Conservation (phyloP, 2,329 filamentous ascomycete species). For the Samsoniella hepiali region DNA sequence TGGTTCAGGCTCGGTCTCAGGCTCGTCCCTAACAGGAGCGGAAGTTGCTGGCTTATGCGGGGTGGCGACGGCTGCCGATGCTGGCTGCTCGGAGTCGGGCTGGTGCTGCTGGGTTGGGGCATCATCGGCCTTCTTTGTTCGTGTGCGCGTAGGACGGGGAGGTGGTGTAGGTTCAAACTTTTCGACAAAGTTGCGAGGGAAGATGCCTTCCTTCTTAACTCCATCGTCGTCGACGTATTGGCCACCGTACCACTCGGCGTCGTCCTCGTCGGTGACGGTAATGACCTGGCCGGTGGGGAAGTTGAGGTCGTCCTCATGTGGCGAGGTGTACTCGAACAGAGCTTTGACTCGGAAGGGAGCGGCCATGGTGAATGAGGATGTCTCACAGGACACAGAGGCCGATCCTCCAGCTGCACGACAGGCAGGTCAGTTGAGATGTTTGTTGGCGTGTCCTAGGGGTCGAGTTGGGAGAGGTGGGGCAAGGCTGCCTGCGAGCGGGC, state of each 20-base stretch:
- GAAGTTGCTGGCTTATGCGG: constrained; percentile 27
- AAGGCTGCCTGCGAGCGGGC: constrained; percentile 12
- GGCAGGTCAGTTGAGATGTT: constrained; percentile 17
- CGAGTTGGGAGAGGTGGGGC: constrained; percentile 14
- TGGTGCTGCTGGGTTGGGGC: constrained; percentile 25
- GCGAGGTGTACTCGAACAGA: constrained; percentile 88
- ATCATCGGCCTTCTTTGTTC: constrained; percentile 55
- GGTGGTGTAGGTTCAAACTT: constrained; percentile 89
- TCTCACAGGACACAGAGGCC: constrained; percentile 14
- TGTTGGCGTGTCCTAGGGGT: constrained; percentile 16
- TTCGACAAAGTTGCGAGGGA: constrained; percentile 96
- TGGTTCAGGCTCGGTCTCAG: constrained; percentile 30
- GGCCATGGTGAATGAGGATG: constrained; percentile 56
- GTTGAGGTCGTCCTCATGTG: constrained; percentile 90
- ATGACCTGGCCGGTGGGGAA: constrained; percentile 86
- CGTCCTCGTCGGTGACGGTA: constrained; percentile 88
- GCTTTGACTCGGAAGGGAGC: constrained; percentile 91
- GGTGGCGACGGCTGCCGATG: constrained; percentile 19
- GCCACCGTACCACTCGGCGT: constrained; percentile 89
- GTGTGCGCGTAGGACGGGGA: constrained; percentile 73
- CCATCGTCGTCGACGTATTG: constrained; percentile 79
- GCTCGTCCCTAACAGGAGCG: constrained; percentile 32
- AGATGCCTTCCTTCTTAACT: constrained; percentile 76
- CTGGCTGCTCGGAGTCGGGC: constrained; percentile 29
- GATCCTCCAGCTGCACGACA: constrained; percentile 8